phyloP scores from a whole-genome alignment of 2,329 filamentous ascomycete genomes.

The Fusarium coffeatum region DNA sequence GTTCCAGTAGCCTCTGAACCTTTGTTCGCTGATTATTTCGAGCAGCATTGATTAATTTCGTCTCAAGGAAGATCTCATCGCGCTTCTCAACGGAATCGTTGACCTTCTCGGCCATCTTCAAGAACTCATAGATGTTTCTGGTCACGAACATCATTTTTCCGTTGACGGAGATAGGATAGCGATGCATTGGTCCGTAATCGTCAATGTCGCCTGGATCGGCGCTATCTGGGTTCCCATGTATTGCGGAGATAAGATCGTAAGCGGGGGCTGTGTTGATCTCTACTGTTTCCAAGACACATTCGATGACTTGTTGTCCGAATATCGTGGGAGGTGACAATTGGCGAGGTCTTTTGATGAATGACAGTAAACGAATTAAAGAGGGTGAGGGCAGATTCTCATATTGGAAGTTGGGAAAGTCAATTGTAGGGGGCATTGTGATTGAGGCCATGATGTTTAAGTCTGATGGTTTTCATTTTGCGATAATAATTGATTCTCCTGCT shows the following conservation, averaged over 20 bases:
- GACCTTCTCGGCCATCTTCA: neutral
- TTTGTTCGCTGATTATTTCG: neutral
- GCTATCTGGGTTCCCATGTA: neutral
- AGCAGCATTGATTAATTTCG: neutral
- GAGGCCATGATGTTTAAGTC: neutral
- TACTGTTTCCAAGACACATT: neutral
- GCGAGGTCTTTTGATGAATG: neutral
- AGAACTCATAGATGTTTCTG: neutral
- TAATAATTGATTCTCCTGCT: neutral
- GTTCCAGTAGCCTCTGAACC: neutral
- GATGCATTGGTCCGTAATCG: neutral
- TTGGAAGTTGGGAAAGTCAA: neutral
- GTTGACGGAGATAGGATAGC: neutral
- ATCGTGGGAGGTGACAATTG: conserved; percentile 4
- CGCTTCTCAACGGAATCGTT: neutral
- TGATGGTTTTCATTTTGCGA: neutral
- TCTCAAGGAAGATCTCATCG: neutral
- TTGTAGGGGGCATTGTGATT: neutral
- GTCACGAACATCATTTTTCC: neutral
- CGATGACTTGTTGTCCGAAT: neutral
- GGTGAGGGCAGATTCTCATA: neutral
- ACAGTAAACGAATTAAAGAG: conserved; percentile 1
- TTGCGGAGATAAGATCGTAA: conserved; percentile 1
- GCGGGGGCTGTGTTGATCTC: neutral
- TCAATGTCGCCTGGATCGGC: neutral